Conservation (phyloP, 306 rosid species). For the Cucumis hystrix region DNA sequence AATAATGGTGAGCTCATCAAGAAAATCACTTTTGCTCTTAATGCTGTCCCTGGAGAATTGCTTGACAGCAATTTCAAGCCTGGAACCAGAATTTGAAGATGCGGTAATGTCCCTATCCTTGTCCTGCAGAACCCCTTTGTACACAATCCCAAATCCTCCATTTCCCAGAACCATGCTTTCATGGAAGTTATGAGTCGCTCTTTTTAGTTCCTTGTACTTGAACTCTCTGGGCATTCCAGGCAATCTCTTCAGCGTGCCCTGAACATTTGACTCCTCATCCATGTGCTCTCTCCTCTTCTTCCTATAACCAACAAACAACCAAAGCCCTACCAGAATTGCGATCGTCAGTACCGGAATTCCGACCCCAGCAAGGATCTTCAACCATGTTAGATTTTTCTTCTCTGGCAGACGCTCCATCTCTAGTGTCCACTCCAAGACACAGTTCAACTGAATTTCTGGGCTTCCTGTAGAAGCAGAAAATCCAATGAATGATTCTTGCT, state of each 20-base stretch:
- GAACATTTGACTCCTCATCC: slow-evolving; percentile 17
- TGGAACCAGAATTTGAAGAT: neutral
- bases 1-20: slow-evolving; percentile 48
- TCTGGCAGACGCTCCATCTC: slow-evolving; percentile 10
- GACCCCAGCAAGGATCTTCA: slow-evolving; percentile 18
- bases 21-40: slow-evolving; percentile 31
- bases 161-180: slow-evolving; percentile 29
- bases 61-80: slow-evolving; percentile 31
- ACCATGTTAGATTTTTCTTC: slow-evolving; percentile 2
- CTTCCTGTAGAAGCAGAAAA: slow-evolving; percentile 35
- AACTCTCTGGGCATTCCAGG: slow-evolving; percentile 42
- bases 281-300: slow-evolving; percentile 14
- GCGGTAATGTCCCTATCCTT: neutral
- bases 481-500: slow-evolving; percentile 22
- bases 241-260: slow-evolving; percentile 22
- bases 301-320: slow-evolving; percentile 6
- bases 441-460: slow-evolving; percentile 17
- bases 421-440: slow-evolving; percentile 29
- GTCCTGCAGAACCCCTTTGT: slow-evolving; percentile 27
- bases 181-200: slow-evolving; percentile 30
- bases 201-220: slow-evolving; percentile 26
- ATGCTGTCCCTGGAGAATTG: slow-evolving; percentile 28
- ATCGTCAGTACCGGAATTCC: slow-evolving; percentile 14
- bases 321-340: slow-evolving; percentile 2
- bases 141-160: slow-evolving; percentile 44